Evolutionary conservation across 352 stramenopile genomes (phyloP).

Genomic region (Thraustochytrium sp.): DNA sequence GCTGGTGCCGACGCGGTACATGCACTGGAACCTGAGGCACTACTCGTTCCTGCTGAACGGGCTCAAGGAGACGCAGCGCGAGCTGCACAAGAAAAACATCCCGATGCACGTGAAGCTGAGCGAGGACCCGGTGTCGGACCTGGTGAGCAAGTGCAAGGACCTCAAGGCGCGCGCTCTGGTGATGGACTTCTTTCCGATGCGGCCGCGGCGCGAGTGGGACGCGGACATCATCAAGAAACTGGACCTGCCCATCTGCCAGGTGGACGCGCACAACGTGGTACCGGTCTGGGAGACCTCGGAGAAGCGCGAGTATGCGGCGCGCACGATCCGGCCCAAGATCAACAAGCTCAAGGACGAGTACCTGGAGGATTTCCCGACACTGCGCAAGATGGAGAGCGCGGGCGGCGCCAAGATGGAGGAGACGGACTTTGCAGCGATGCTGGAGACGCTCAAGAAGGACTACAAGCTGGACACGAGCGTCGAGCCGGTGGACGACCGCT

Average conservation of each 20-base stretch:
- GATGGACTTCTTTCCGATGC: conserved; percentile 68
- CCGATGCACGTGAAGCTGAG: conserved; percentile 64
- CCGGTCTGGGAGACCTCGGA: conserved; percentile 77
- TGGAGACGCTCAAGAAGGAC: conserved; percentile 46
- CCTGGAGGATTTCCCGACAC: conserved; percentile 61
- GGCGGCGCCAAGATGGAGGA: not conserved
- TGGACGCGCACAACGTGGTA: conserved; percentile 96
- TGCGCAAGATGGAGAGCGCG: not conserved
- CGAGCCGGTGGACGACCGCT: conserved; percentile 39
- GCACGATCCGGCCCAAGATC: conserved; percentile 96
- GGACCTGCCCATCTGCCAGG: conserved; percentile 70
- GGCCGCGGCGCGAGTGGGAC: conserved; percentile 52
- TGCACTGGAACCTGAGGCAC: conserved; percentile 54
- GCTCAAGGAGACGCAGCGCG: conserved; percentile 61
- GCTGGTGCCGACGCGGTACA: conserved; percentile 14
- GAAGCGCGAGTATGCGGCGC: conserved; percentile 92
- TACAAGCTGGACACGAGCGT: conserved; percentile 17
- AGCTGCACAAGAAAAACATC: conserved; percentile 59
- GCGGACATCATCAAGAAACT: conserved; percentile 52
- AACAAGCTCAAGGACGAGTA: conserved; percentile 79
- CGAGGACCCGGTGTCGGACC: not conserved
- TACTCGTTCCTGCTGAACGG: conserved; percentile 68
- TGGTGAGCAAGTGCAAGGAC: conserved; percentile 35
- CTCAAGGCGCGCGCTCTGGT: conserved; percentile 60
- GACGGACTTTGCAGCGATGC: not conserved